These are phyloP conservation scores for Aspergillus piperis DNA, from an alignment of 2,329 filamentous ascomycete species.

Conservation along the genomic window DNA sequence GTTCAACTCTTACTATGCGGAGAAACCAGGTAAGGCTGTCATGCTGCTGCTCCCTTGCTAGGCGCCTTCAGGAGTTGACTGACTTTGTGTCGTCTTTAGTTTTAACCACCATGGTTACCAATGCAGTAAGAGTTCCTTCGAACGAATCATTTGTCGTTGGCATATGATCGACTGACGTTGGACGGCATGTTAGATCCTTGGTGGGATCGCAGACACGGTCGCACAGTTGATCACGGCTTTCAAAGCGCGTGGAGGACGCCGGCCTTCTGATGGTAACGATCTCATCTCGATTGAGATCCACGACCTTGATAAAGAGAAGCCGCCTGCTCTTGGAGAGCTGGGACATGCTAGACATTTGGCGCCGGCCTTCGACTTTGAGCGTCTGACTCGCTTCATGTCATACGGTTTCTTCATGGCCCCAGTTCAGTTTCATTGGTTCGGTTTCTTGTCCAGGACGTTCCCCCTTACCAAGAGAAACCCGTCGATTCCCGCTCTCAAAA, in stretches of 20 bases:
- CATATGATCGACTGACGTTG: slow-evolving; percentile 14
- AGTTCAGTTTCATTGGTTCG: slow-evolving; percentile 93
- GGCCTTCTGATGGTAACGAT: slow-evolving; percentile 61
- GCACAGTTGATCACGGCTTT: slow-evolving; percentile 90
- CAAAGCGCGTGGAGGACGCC: slow-evolving; percentile 60
- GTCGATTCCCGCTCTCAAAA: slow-evolving; percentile 78
- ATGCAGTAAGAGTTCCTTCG: slow-evolving; percentile 63
- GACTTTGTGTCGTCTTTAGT: slow-evolving; percentile 54
- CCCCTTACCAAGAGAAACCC: slow-evolving; percentile 77
- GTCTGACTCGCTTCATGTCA: slow-evolving; percentile 91
- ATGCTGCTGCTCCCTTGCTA: not conserved
- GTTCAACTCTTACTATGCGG: slow-evolving; percentile 93
- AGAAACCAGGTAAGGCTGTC: slow-evolving; percentile 69
- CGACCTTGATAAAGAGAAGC: slow-evolving; percentile 80
- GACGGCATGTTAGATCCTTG: slow-evolving; percentile 62
- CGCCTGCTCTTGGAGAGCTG: slow-evolving; percentile 64
- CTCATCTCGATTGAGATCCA: slow-evolving; percentile 82
- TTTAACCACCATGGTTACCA: slow-evolving; percentile 98
- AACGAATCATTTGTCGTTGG: not conserved
- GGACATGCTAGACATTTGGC: slow-evolving; percentile 66
- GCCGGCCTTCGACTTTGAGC: slow-evolving; percentile 92
- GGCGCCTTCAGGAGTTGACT: slow-evolving; percentile 13
- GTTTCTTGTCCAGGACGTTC: slow-evolving; percentile 77
- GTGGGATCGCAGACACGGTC: slow-evolving; percentile 93
- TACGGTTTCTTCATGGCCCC: slow-evolving; percentile 97